Evolutionary conservation across 129 eudicot species (phyloP).

Genomic region (Apium graveolens): DNA sequence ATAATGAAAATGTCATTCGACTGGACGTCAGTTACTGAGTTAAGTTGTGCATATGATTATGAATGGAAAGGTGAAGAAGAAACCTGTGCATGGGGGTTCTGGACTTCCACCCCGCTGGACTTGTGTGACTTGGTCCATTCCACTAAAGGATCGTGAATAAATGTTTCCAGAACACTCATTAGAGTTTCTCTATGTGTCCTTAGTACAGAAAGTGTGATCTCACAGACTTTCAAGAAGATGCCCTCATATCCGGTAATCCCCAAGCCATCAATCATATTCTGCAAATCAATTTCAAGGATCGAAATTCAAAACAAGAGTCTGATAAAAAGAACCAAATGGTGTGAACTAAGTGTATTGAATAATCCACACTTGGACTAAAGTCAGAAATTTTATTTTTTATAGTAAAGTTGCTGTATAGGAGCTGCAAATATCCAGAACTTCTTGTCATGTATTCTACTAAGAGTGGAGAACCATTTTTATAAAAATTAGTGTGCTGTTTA

Average conservation of each 20-base stretch:
- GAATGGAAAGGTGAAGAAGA: conserved; percentile 11
- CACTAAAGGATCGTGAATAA: conserved; percentile 92
- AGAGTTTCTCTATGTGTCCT: conserved; percentile 86
- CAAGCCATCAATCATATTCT: conserved; percentile 98
- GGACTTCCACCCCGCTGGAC: conserved; percentile 94
- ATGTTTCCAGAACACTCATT: conserved; percentile 96
- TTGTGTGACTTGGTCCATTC: conserved; percentile 98
- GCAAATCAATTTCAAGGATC: conserved; percentile 24
- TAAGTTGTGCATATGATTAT: background rate
- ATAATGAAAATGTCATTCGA: background rate
- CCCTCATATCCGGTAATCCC: conserved; percentile 99
- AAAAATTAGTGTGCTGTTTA: background rate
- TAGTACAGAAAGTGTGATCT: conserved; percentile 86
- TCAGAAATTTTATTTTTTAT: background rate
- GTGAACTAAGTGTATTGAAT: background rate
- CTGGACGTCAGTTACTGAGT: background rate
- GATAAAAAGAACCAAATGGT: conserved; percentile 5
- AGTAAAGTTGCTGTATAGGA: background rate
- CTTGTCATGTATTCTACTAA: background rate
- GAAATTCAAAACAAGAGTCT: background rate
- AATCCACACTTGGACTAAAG: background rate
- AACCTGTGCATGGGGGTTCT: conserved; percentile 99
- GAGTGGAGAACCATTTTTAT: background rate
- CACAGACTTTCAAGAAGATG: conserved; percentile 78
- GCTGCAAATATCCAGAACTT: background rate